Base-by-base conservation (phyloP, 176 grass and related monocot genomes). In the Echinochloa phyllopogon region DNA sequence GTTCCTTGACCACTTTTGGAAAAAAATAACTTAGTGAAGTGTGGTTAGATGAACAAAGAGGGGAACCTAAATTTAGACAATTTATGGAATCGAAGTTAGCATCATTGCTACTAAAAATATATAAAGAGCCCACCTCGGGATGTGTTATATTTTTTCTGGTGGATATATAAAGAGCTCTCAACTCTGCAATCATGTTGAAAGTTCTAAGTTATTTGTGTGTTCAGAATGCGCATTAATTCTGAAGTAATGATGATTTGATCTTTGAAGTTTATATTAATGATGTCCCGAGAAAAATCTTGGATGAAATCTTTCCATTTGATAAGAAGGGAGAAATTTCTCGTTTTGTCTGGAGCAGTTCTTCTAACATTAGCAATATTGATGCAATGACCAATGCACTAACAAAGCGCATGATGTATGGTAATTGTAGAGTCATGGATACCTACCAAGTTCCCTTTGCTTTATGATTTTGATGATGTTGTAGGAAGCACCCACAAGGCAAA, bases 111-210 rank as follows among this genome's bases (percentile, higher is more conserved):
- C n/a, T n/a, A n/a, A 21, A 52, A 62, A 37, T 61, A 17, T 44
- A 65, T 6, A 8, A 3, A 55, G 20, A 50, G 45, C 42, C 8
- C 66, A 51, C 25, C 3, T 69, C 21, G 20, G 1, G 14, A 43
- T 69, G 8, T 43, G 18, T 60, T 21, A n/a, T 56, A 25, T 87
- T 76, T 77, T 48, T 3, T 43, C 84, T 80, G 40, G 27, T 79
- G 5, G 8, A 73, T 80, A 63, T 50, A 43, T 21, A 77, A 14
- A 61, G 3, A 12, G 13, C 18, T 77, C 14, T 24, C 60, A 37
- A 21, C 17, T 65, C 49, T 67, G 1, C 1, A 51, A 36, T 40
- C 55, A 52, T 70, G n/a, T 44, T 59, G 53, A 6, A 23, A 51
- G 21, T 25, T 76, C 29, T 84, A 40, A 42, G 16, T 51, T 66